Evolutionary conservation across 805 yeast genomes (phyloP).

Genomic region (Zygoascus biomembranicola): DNA sequence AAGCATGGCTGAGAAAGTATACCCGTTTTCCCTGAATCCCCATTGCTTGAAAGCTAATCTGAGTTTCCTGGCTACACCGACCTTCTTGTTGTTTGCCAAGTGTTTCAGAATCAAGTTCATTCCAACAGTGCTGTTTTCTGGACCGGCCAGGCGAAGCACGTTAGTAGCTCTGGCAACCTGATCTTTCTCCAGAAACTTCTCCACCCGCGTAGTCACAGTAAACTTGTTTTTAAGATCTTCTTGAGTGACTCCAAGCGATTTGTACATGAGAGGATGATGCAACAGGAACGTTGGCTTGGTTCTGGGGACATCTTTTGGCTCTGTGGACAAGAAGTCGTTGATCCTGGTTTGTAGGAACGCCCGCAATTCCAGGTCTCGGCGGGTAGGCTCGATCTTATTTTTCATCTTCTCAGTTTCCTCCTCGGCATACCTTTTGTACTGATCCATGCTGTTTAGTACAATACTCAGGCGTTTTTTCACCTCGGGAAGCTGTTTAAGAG

Average conservation of each 20-base stretch:
- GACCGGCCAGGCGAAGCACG: conserved; percentile 3
- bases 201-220: conserved; percentile 8
- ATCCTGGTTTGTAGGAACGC: background rate
- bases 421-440: background rate
- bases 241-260: conserved; percentile 10
- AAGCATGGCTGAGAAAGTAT: conserved; percentile 5
- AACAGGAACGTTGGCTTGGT: conserved; percentile 6
- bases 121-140: conserved; percentile 1
- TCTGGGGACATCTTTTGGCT: background rate
- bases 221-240: conserved; percentile 9
- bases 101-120: conserved; percentile 5
- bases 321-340: background rate
- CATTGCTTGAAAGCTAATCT: conserved; percentile 4
- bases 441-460: background rate
- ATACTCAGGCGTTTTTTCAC: background rate
- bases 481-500: background rate
- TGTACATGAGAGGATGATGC: conserved; percentile 6
- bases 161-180: conserved; percentile 10
- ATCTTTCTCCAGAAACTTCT: conserved; percentile 5
- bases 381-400: background rate
- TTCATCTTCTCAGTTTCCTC: background rate
- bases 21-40: conserved; percentile 13
- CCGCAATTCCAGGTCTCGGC: background rate
- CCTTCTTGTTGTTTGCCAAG: background rate
- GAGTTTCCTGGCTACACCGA: conserved; percentile 1